These are phyloP conservation scores for Sabuloglossum arenarium DNA, from an alignment of 495 filamentous ascomycete species.

Conservation along the genomic window DNA sequence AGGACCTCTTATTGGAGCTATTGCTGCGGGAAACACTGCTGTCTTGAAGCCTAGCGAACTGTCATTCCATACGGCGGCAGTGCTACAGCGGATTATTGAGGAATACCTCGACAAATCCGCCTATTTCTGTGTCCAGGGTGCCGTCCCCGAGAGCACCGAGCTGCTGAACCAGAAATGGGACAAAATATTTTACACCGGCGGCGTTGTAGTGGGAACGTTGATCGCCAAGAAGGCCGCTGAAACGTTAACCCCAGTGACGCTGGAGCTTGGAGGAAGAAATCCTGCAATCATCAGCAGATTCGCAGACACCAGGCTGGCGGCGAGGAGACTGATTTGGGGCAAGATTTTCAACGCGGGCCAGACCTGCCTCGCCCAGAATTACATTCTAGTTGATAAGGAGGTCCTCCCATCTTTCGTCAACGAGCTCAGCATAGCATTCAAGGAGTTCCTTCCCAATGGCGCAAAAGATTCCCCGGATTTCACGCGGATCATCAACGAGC, in stretches of 20 bases:
- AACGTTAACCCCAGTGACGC: conserved; percentile 65
- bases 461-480: conserved; percentile 54
- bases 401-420: conserved; percentile 51
- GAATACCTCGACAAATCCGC: conserved; percentile 53
- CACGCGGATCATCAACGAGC: conserved; percentile 53
- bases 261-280: conserved; percentile 84
- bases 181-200: conserved; percentile 94
- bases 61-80: conserved; percentile 50
- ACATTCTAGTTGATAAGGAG: conserved; percentile 58
- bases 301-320: conserved; percentile 62
- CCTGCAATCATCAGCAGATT: conserved; percentile 75
- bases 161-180: conserved; percentile 82
- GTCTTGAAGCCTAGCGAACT: conserved; percentile 80
- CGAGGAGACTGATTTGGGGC: conserved; percentile 66
- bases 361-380: conserved; percentile 77
- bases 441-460: conserved; percentile 72
- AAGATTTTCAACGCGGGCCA: conserved; percentile 76
- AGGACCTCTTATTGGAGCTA: conserved; percentile 68
- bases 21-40: conserved; percentile 74
- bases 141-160: conserved; percentile 54
- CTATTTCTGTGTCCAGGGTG: conserved; percentile 64
- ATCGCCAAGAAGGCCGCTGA: conserved; percentile 84
- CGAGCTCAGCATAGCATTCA: conserved; percentile 46
- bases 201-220: conserved; percentile 55
- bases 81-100: conserved; percentile 57